Base-by-base conservation (phyloP, 306 rosid species). In the Prunus armeniaca region DNA sequence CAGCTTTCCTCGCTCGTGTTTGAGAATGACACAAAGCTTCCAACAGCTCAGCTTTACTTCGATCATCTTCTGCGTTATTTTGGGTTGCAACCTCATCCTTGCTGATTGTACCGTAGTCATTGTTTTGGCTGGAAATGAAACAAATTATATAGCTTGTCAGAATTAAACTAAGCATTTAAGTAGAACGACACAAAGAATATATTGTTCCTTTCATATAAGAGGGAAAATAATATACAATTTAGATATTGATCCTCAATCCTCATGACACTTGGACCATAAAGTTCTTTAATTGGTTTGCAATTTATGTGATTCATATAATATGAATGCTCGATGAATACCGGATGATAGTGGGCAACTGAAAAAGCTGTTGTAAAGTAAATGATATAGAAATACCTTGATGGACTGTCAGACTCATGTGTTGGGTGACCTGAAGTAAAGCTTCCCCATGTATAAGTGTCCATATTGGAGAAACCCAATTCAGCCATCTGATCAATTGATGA, bases 1-100 rank as follows among this genome's bases (percentile, higher is more conserved):
- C 97, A 6, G 98, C 98, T 56, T 90, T 90, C 85, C 98, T 86
- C 7, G 98, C 97, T 77, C 98, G 89, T 45, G 93, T 91, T 85
- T 91, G 97, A 75, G 98, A 94, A 77, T 91, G 93, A 69, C 94
- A 86, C 34, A 94, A 76, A 11, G 98, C 98, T 85, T 90, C 93
- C 80, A 91, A 70, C 82, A 94, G 84, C 86, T 94, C 83, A 41
- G 94, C 82, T 82, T 84, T 87, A 85, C 79, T 79, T 72, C 74
- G 67, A 34, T 79, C 75, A 51, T 71, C 82, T 6, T 81, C 64
- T 4, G 55, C 27, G 43, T 22, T 43, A 4, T 71, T 72, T 67
- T 32, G 45, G 76, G 77, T 49, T 43, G 32, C 72, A 60, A 75
- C 61, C 65, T 80, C 76, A 45, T 70, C 80, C 73, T 65, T 66